Conservation (phyloP, 345 rosid genomes). For the Trapa incisa region DNA sequence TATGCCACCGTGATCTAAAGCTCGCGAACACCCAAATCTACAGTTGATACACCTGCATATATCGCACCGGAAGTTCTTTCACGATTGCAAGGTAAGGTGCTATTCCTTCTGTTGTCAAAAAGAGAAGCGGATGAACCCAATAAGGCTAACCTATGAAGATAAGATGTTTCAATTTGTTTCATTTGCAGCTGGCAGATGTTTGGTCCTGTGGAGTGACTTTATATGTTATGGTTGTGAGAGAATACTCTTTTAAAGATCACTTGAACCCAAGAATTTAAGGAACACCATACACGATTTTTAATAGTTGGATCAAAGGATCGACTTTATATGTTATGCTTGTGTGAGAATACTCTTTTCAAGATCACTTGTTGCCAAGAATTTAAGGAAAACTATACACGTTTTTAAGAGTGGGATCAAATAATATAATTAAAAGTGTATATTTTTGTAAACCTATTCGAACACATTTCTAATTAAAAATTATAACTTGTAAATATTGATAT, state of each 20-base stretch:
- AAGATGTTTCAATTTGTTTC: neutral
- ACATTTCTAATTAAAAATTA: too few relatives aligned
- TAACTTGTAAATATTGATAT: too few relatives aligned
- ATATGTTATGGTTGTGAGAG: conserved; percentile 88
- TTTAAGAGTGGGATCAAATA: too few relatives aligned
- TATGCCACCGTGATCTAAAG: conserved; percentile 90
- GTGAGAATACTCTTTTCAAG: too few relatives aligned
- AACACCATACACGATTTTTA: conserved; percentile 73
- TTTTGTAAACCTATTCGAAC: too few relatives aligned
- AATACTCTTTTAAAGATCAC: conserved; percentile 86
- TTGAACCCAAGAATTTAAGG: conserved; percentile 81
- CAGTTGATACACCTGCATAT: conserved; percentile 91
- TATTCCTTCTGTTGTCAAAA: neutral
- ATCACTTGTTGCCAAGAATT: too few relatives aligned
- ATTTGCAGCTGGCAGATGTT: conserved; percentile 69
- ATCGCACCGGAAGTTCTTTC: conserved; percentile 91
- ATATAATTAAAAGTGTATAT: too few relatives aligned
- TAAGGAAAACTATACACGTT: too few relatives aligned
- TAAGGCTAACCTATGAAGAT: neutral
- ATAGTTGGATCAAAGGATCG: too few relatives aligned
- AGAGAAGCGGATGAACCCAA: neutral
- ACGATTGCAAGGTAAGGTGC: conserved; percentile 58
- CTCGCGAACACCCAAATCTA: conserved; percentile 93
- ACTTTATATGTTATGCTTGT: too few relatives aligned
- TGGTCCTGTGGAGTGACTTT: conserved; percentile 98